Base-by-base conservation (phyloP, 331 rosid genomes). In the Cucumis variabilis region DNA sequence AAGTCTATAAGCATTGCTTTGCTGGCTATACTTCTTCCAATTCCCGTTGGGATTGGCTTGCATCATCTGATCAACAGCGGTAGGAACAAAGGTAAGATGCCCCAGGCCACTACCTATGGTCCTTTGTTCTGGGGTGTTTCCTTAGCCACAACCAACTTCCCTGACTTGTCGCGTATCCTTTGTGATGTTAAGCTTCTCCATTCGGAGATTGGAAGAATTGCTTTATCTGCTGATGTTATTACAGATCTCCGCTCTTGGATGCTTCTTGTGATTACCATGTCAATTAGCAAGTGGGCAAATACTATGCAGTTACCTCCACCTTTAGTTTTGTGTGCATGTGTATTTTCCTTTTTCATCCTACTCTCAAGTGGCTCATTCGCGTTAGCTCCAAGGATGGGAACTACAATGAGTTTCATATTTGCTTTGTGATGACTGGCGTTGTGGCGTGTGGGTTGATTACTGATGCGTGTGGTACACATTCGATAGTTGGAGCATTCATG, bases 401-500 rank as follows among this genome's bases (percentile, higher is more conserved):
- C 65, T 90, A 87, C 27, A 62, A 76, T 6, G 94, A 89, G 12
- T 13, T 37, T 10, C 92, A 92, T 27, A 88, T 93, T 0, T 5
- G 90, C 12, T 53, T 89, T 75, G 46, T 92, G 28, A 15, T 96
- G 60, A 84, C 91, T 0, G 46, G 93, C 16, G 94, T 91, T 28
- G 27, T 94, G 78, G 41, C 88, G 0, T 44, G 89, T 14, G 98
- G 95, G 0, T 81, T 88, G 83, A 2, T 93, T 0, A 41, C 89
- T 0, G 98, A 96, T 85, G 91, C 94, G 0, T 79, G 92, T n/a
- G 98, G 97, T 11, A 85, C 93, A 4, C 89, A 90, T 51, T 93
- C 98, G 11, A 87, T 94, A 4, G 88, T 91, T 0, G 97, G 98
- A 0, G 96, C 97, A 1, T 94, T 92, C 91, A 85, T 94, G 88